A percentile compares a stretch with the other conserved stretches of the same genome.
phyloP scores from a whole-genome alignment of 768 basidiomycete species.

The Mycena rebaudengoi region DNA sequence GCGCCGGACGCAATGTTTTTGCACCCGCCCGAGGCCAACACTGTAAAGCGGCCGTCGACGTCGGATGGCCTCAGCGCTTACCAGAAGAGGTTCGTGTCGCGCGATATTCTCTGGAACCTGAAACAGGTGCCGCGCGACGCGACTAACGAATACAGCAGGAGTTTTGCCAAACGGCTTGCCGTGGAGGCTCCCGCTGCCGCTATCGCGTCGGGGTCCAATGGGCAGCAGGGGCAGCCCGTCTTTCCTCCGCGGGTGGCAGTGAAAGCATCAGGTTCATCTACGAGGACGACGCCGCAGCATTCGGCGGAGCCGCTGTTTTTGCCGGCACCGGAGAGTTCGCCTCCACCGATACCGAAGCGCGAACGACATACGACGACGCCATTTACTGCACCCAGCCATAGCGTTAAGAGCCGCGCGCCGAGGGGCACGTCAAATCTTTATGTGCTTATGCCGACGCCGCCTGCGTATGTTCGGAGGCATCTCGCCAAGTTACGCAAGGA shows the following conservation, averaged over 20 bases:
- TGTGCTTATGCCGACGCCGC: conserved; percentile 15
- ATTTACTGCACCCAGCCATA: no score
- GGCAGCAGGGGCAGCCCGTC: no score
- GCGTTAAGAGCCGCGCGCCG: neutral
- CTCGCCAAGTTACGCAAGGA: neutral
- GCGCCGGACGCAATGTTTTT: conserved; percentile 14
- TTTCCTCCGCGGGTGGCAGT: no score
- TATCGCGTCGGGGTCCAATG: neutral
- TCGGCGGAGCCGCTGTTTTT: conserved; percentile 14
- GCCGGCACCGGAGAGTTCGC: neutral
- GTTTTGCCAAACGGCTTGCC: conserved; percentile 23
- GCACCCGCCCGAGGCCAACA: neutral
- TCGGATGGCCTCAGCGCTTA: no score
- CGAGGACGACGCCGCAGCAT: neutral
- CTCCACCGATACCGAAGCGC: neutral
- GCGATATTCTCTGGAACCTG: conserved; percentile 22
- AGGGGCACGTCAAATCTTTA: neutral
- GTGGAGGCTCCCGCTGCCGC: neutral
- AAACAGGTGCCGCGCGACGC: conserved; percentile 12
- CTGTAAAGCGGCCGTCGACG: no score
- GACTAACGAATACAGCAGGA: conserved; percentile 17
- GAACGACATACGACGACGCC: neutral
- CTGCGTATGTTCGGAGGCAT: conserved; percentile 8
- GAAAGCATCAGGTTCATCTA: neutral
- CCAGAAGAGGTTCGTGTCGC: conserved; percentile 26